Evolutionary conservation across 2,329 filamentous ascomycete species (phyloP), one percentile per base, ranked within the genome.

Genomic region (Simplicillium aogashimaense): DNA sequence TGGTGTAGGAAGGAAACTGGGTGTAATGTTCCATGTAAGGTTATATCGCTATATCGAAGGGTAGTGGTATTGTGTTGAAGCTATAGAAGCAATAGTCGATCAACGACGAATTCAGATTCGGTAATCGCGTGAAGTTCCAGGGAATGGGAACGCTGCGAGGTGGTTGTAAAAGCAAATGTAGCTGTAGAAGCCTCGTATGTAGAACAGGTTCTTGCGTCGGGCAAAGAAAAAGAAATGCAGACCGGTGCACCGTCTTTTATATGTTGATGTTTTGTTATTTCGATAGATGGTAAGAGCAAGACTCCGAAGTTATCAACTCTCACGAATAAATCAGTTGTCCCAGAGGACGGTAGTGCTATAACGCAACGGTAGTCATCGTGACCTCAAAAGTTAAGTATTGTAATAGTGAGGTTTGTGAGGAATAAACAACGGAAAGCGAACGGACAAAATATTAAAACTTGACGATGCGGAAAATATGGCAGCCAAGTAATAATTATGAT

Each of bases 291-390:
- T 6, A 25, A 25, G 20, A 25, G 39, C 38, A 36, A 42, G 40
- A 40, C 40, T 44, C 38, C 36, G 32, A 43, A 45, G 40, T 41
- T 45, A 43, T 35, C 25, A 33, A 33, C 14, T 28, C 15, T 16
- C 37, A 25, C 32, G 39, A n/a, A 17, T 31, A 25, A 36, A 33
- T 16, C 37, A 45, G 49, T 54, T 25, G 58, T 61, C 59, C 59
- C 58, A 58, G 52, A 56, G 59, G 59, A 63, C 59, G 39, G 51
- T 48, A 25, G 41, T 56, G 59, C 52, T 63, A 63, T 63, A 63
- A 62, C 36, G 48, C 50, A 43, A 45, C 40, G 45, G 45, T 49
- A 43, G 48, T 57, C 59, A 63, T 63, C 43, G 46, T 62, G 20
- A 25, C 20, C 20, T 25, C 20, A 25, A 25, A 25, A 9, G 5